These are phyloP conservation scores for Aaosphaeria pasadenensis DNA, from an alignment of 2,329 filamentous ascomycete species.

Conservation along the genomic window DNA sequence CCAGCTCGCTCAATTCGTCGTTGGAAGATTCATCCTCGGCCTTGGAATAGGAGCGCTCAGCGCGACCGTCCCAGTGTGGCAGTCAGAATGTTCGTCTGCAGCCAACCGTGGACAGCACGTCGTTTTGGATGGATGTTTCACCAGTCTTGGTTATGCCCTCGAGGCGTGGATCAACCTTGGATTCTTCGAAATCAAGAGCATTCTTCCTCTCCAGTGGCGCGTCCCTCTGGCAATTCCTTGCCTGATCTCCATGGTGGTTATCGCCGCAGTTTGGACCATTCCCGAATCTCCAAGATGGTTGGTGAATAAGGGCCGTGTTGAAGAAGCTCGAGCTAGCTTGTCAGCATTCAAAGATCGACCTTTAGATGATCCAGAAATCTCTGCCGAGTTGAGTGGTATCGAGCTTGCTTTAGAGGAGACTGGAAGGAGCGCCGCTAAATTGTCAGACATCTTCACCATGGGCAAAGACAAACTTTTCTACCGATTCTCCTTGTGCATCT, in stretches of 20 bases:
- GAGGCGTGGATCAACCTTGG: slow-evolving; percentile 51
- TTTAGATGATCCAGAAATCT: slow-evolving; percentile 51
- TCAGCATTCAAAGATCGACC: slow-evolving; percentile 40
- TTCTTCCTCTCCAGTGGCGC: slow-evolving; percentile 58
- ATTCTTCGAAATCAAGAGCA: slow-evolving; percentile 57
- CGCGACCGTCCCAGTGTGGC: slow-evolving; percentile 49
- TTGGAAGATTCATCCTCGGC: slow-evolving; percentile 46
- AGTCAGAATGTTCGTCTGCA: slow-evolving; percentile 38
- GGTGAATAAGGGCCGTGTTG: slow-evolving; percentile 62
- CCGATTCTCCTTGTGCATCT: slow-evolving; percentile 50
- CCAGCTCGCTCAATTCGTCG: slow-evolving; percentile 45
- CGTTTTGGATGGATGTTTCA: slow-evolving; percentile 46
- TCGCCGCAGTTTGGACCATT: slow-evolving; percentile 62
- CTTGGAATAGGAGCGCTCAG: slow-evolving; percentile 44
- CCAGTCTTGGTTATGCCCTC: slow-evolving; percentile 44
- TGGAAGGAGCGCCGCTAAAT: slow-evolving; percentile 61
- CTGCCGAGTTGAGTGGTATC: slow-evolving; percentile 61
- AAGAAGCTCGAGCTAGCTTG: slow-evolving; percentile 57
- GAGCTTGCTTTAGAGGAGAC: slow-evolving; percentile 51
- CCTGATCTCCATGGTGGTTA: slow-evolving; percentile 52
- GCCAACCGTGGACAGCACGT: slow-evolving; percentile 41
- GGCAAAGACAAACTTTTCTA: slow-evolving; percentile 66
- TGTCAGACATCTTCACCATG: slow-evolving; percentile 47
- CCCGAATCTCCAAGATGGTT: slow-evolving; percentile 70
- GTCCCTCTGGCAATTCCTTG: slow-evolving; percentile 68